Conservation (phyloP, 2,329 filamentous ascomycete species). For the Aspergillus sp. region DNA sequence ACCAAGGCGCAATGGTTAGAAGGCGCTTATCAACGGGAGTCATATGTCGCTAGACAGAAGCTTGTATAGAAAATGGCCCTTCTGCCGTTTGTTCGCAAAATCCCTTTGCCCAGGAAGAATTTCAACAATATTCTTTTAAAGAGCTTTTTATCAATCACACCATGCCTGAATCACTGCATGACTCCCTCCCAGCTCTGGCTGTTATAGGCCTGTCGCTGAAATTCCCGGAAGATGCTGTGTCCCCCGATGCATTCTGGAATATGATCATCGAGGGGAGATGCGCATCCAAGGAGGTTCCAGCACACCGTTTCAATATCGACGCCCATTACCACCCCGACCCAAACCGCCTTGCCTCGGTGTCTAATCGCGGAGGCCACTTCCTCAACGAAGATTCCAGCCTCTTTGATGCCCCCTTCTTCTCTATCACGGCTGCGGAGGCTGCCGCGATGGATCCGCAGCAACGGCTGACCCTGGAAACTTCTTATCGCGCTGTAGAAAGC, state of each 20-base stretch:
- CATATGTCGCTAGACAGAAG: too few relatives aligned
- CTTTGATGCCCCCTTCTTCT: constrained; percentile 37
- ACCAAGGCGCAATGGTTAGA: too few relatives aligned
- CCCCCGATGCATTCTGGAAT: constrained; percentile 21
- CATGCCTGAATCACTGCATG: neutral
- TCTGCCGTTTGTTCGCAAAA: too few relatives aligned
- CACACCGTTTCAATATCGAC: constrained; percentile 25
- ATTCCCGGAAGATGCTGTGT: constrained; percentile 20
- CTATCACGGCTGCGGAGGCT: constrained; percentile 25
- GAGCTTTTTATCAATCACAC: neutral
- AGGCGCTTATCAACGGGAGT: too few relatives aligned
- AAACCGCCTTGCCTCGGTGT: constrained; percentile 13
- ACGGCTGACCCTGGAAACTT: constrained; percentile 28
- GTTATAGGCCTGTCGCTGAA: constrained; percentile 22
- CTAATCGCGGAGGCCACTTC: constrained; percentile 18
- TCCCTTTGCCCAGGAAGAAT: neutral
- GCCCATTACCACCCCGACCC: constrained; percentile 22
- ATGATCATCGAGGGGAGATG: constrained; percentile 19
- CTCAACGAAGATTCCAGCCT: constrained; percentile 21
- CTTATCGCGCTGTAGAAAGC: constrained; percentile 29
- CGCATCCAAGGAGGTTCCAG: constrained; percentile 22
- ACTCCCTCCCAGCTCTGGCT: constrained; percentile 16
- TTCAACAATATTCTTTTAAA: neutral
- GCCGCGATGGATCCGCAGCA: constrained; percentile 34
- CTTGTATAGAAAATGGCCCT: too few relatives aligned